Conservation (phyloP, 1,284 basidiomycete species). For the Pyrrhoderma lamaoense region DNA sequence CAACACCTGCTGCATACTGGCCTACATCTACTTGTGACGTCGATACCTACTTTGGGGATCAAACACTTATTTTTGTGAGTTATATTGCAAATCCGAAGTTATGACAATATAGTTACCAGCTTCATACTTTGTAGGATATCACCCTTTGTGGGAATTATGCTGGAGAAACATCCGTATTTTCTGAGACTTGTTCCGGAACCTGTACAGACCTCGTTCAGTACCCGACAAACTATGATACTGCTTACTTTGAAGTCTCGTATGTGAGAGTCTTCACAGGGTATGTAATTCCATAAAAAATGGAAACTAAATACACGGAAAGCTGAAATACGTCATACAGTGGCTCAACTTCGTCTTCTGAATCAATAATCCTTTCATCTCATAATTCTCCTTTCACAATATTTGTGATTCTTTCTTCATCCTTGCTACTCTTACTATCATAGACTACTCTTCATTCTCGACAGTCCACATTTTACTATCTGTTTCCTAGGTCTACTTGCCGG, state of each 20-base stretch:
- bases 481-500: too few species aligned
- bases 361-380: too few species aligned
- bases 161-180: constrained; percentile 17
- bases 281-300: neutral
- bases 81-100: neutral
- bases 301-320: too few species aligned
- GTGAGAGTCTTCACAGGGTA: constrained; percentile 20
- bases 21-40: constrained; percentile 14
- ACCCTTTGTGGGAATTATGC: constrained; percentile 21
- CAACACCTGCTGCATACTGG: constrained; percentile 15
- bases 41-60: constrained; percentile 9
- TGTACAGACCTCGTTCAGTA: constrained; percentile 19
- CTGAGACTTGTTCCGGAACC: constrained; percentile 18
- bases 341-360: too few species aligned
- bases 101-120: neutral
- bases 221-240: constrained; percentile 20
- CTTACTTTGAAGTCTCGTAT: constrained; percentile 21
- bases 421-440: too few species aligned
- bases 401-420: too few species aligned
- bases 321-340: too few species aligned
- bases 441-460: too few species aligned
- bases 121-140: constrained; percentile 16
- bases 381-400: too few species aligned
- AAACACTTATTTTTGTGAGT: constrained; percentile 13
- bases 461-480: neutral